Evolutionary conservation across 176 grass and related monocot species (phyloP), one percentile per base, ranked within the genome.

Genomic region (Rhipidocladum racemiflorum): DNA sequence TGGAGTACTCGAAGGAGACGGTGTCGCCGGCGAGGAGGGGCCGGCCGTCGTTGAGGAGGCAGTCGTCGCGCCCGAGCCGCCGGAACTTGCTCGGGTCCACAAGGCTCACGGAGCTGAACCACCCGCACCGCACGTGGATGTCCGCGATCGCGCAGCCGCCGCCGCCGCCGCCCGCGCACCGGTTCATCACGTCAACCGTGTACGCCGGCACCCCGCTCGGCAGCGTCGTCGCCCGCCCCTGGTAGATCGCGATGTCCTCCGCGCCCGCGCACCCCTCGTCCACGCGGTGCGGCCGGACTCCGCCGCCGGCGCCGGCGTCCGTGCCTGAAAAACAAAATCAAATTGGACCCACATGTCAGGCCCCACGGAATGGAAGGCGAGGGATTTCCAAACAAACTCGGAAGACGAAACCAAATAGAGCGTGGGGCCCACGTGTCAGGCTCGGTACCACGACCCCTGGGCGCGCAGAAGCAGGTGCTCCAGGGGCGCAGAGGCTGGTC

Each of bases 111-210:
- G 95, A 93, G 92, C 92, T 94, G 87, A 97, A 97, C 92, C 92
- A 94, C 3, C 95, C 95, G 59, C 95, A 97, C 17, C 81, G 87
- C 23, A 97, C 85, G 86, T 98, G 95, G 88, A 98, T 98, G 51
- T 70, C 63, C 0, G 83, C 78, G 81, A 98, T 90, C 7, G 84
- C 70, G 65, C 92, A 94, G 32, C 32, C 32, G 25, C 48, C 81
- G 4, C 49, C 69, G 48, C 13, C 79, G 30, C 69, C 53, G 32
- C 4, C 43, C 0, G 79, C 35, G 77, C 95, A 97, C 69, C 79
- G 68, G 83, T 97, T 97, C 27, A 90, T 79, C 64, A 97, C 88
- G 25, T 93, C 88, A 86, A 97, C 95, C 36, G 91, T 92, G 86
- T 97, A 97, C 44, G 77, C 54, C 27, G 87, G 87, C 16, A 89